Conservation (phyloP, 805 yeast species). For the Saturnispora silvae region DNA sequence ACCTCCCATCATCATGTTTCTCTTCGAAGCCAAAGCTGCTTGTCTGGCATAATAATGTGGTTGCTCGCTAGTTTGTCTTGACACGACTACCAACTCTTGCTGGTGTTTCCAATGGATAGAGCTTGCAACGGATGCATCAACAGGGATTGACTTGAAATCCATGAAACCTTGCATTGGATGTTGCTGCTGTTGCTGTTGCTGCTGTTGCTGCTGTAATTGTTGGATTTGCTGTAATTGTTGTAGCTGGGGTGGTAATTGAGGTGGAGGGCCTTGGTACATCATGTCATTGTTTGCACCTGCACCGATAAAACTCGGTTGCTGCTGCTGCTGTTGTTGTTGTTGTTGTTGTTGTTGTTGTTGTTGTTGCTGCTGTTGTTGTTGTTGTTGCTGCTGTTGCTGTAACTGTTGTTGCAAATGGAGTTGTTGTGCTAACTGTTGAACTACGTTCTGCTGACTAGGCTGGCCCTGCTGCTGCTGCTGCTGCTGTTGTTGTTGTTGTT, state of each 20-base stretch:
- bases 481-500: conserved; percentile 15
- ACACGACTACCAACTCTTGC: conserved; percentile 56
- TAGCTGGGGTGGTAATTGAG: conserved; percentile 17
- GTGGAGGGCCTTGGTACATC: conserved; percentile 6
- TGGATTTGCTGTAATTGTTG: conserved; percentile 15
- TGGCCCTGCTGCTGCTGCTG: conserved; percentile 17
- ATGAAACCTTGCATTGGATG: background rate
- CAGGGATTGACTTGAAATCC: conserved; percentile 17
- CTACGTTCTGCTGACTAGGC: conserved; percentile 20
- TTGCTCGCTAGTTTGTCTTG: conserved; percentile 47
- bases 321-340: conserved; percentile 19
- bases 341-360: conserved; percentile 20
- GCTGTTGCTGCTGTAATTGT: background rate
- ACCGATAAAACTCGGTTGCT: too few relatives aligned
- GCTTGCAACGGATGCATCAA: conserved; percentile 27
- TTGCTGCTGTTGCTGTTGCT: background rate
- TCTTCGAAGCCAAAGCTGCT: conserved; percentile 61
- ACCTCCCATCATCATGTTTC: conserved; percentile 22
- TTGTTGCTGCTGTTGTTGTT: conserved; percentile 18
- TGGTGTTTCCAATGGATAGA: conserved; percentile 72
- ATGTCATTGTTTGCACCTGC: background rate
- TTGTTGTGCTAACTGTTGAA: conserved; percentile 18
- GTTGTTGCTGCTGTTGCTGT: conserved; percentile 19
- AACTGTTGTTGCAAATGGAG: conserved; percentile 20
- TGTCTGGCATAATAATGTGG: conserved; percentile 80